phyloP scores from a whole-genome alignment of 805 yeast genomes.

The Candida sakaeoensis region DNA sequence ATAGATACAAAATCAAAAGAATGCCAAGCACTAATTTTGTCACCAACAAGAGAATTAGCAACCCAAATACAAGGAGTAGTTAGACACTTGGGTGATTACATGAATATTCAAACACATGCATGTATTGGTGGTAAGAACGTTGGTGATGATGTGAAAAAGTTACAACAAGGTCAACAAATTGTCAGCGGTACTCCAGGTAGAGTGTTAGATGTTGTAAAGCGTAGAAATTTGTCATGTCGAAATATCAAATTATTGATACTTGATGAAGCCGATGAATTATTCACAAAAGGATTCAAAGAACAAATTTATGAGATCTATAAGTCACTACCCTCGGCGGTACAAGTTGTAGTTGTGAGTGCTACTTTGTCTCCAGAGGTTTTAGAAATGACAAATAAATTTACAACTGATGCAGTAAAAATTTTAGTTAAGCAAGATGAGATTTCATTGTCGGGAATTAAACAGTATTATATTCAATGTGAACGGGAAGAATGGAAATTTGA shows the following conservation, averaged over 20 bases:
- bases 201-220: slow-evolving; percentile 84
- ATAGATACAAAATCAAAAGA: slow-evolving; percentile 70
- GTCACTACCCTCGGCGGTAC: slow-evolving; percentile 76
- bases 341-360: slow-evolving; percentile 93
- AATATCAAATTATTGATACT: slow-evolving; percentile 81
- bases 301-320: slow-evolving; percentile 92
- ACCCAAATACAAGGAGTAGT: slow-evolving; percentile 89
- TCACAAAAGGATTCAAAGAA: slow-evolving; percentile 90
- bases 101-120: slow-evolving; percentile 84
- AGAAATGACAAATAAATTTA: slow-evolving; percentile 88
- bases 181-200: slow-evolving; percentile 98
- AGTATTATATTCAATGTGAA: slow-evolving; percentile 85
- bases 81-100: slow-evolving; percentile 77
- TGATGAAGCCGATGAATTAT: slow-evolving; percentile 96
- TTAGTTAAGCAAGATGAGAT: slow-evolving; percentile 93
- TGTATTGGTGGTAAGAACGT: slow-evolving; percentile 92
- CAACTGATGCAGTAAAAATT: slow-evolving; percentile 90
- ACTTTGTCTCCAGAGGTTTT: slow-evolving; percentile 89
- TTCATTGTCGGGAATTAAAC: slow-evolving; percentile 91
- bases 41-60: slow-evolving; percentile 97
- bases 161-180: slow-evolving; percentile 79
- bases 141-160: slow-evolving; percentile 72
- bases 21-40: slow-evolving; percentile 84
- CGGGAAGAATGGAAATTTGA: slow-evolving; percentile 94
- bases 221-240: slow-evolving; percentile 71